Conservation (phyloP, 2,329 filamentous ascomycete species). For the Sporothrix pseudoabietina region DNA sequence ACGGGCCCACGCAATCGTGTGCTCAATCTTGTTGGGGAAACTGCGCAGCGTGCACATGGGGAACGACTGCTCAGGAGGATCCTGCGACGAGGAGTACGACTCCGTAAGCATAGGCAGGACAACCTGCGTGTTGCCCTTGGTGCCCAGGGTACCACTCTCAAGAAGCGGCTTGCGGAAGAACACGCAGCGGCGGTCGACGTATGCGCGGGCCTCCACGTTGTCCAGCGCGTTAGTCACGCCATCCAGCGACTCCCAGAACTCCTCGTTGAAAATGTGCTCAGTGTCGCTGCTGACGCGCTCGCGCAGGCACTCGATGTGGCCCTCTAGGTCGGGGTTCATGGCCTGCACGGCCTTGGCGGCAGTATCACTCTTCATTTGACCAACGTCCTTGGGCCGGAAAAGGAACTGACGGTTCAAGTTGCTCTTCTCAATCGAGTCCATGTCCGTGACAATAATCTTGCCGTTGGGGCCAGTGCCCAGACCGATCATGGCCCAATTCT, state of each 20-base stretch:
- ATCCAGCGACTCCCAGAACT: conserved; percentile 85
- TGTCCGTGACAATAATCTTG: conserved; percentile 90
- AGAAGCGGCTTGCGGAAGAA: conserved; percentile 97
- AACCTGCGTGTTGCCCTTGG: conserved; percentile 98
- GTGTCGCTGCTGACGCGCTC: conserved; percentile 91
- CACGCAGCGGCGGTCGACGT: conserved; percentile 93
- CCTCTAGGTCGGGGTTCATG: conserved; percentile 92
- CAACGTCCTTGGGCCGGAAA: conserved; percentile 91
- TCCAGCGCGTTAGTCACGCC: conserved; percentile 96
- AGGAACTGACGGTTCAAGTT: conserved; percentile 97
- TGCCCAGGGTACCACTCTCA: conserved; percentile 96
- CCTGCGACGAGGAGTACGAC: conserved; percentile 92
- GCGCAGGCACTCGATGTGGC: conserved; percentile 81
- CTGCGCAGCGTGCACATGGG: conserved; percentile 97
- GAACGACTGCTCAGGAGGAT: conserved; percentile 97
- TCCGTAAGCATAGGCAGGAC: conserved; percentile 89
- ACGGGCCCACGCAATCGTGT: conserved; percentile 97
- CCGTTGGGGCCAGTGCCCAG: conserved; percentile 85
- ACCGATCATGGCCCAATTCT: conserved; percentile 99
- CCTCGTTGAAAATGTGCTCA: conserved; percentile 90
- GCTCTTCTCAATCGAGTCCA: conserved; percentile 98
- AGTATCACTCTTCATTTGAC: conserved; percentile 93
- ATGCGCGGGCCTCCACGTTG: conserved; percentile 95
- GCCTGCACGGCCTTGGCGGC: conserved; percentile 84
- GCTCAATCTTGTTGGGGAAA: conserved; percentile 98